Evolutionary conservation across 805 yeast species (phyloP).

Genomic region (Candida yuanshanica): DNA sequence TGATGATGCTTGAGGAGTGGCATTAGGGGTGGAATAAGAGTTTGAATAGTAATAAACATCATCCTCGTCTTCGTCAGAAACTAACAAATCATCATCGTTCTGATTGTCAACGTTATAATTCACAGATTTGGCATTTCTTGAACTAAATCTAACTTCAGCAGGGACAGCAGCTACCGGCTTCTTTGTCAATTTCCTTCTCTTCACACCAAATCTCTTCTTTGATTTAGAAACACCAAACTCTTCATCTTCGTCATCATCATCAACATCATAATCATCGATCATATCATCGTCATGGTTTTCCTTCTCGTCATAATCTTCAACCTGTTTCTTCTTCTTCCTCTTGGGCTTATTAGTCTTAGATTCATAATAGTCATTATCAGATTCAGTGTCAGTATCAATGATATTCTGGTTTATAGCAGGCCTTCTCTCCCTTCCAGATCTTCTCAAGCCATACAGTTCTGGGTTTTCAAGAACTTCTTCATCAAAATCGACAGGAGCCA

Average conservation of each 20-base stretch:
- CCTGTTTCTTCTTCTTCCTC: conserved; percentile 26
- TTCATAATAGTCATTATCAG: conserved; percentile 22
- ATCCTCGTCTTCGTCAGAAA: conserved; percentile 25
- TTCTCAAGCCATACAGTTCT: conserved; percentile 76
- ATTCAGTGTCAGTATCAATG: conserved; percentile 20
- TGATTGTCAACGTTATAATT: conserved; percentile 74
- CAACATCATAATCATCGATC: conserved; percentile 25
- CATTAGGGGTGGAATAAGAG: conserved; percentile 19
- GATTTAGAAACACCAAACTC: conserved; percentile 30
- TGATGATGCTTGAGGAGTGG: conserved; percentile 25
- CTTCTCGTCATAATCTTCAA: conserved; percentile 19
- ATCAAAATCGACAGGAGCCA: conserved; percentile 29
- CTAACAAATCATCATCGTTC: conserved; percentile 38
- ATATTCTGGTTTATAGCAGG: conserved; percentile 18
- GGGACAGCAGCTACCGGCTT: conserved; percentile 16
- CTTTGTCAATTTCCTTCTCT: conserved; percentile 16
- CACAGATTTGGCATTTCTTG: conserved; percentile 58
- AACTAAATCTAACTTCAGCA: conserved; percentile 67
- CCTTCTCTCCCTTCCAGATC: conserved; percentile 49
- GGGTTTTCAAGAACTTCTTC: conserved; percentile 64
- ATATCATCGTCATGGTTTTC: conserved; percentile 24
- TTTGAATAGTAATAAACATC: conserved; percentile 19
- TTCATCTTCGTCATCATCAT: conserved; percentile 32
- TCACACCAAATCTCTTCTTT: conserved; percentile 21
- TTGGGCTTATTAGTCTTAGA: conserved; percentile 11